Evolutionary conservation across 2,329 filamentous ascomycete genomes (phyloP).

Genomic region (Chaetomiaceae sp.): DNA sequence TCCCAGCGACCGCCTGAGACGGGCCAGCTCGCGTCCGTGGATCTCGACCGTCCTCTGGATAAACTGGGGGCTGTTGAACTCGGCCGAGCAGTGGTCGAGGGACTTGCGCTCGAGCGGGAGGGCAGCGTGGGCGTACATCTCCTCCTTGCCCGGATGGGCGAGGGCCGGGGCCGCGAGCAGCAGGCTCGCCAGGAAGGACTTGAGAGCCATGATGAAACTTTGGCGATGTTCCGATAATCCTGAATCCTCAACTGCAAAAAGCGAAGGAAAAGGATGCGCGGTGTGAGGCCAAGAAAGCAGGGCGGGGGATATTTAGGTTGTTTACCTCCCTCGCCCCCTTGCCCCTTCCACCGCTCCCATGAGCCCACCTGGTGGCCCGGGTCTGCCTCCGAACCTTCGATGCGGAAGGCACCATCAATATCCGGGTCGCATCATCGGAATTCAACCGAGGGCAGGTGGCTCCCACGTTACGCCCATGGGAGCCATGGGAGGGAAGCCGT

Average conservation of each 20-base stretch:
- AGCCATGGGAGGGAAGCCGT: neutral
- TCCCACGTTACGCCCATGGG: neutral
- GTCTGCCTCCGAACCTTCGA: neutral
- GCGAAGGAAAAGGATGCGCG: neutral
- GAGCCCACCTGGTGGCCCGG: neutral
- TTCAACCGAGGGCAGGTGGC: conserved; percentile 14
- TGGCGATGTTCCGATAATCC: neutral
- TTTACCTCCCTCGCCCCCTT: neutral
- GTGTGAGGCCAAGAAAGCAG: conserved; percentile 7
- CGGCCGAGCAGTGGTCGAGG: conserved; percentile 28
- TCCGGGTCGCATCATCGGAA: conserved; percentile 19
- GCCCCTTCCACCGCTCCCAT: neutral
- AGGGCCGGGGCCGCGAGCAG: conserved; percentile 26
- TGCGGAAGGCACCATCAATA: conserved; percentile 19
- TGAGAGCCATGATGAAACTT: conserved; percentile 27
- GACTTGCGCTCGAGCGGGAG: conserved; percentile 28
- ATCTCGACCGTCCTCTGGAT: conserved; percentile 28
- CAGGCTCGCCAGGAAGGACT: conserved; percentile 21
- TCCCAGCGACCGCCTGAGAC: conserved; percentile 26
- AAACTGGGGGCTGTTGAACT: conserved; percentile 29
- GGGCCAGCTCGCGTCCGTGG: conserved; percentile 27
- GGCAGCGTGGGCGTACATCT: conserved; percentile 25
- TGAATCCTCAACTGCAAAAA: neutral
- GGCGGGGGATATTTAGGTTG: neutral
- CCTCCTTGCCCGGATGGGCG: conserved; percentile 29